These are phyloP conservation scores for Hypholoma fasciculare DNA, from an alignment of 768 basidiomycete genomes.

Conservation along the genomic window DNA sequence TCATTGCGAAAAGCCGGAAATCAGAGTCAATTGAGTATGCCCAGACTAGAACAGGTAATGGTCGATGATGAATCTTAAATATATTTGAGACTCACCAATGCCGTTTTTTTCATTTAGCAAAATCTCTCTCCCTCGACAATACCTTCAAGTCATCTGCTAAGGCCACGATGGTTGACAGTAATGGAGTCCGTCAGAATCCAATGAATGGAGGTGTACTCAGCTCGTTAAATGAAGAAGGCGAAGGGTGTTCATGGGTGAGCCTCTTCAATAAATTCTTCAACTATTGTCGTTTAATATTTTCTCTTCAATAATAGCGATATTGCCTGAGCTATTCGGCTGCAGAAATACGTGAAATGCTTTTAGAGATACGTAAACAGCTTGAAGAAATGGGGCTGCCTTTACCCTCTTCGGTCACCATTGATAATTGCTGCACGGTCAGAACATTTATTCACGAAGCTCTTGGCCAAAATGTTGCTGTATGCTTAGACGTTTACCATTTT, in stretches of 20 bases:
- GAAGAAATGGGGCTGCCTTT: not conserved
- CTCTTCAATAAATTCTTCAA: not conserved
- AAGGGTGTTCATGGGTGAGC: slow-evolving; percentile 6
- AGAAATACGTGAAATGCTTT: not conserved
- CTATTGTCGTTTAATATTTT: not conserved
- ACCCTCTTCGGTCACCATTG: not conserved
- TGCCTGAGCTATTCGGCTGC: slow-evolving; percentile 6
- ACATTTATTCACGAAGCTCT: not conserved
- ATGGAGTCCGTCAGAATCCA: not conserved
- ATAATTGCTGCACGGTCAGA: slow-evolving; percentile 8
- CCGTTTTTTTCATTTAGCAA: not conserved
- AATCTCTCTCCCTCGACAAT: slow-evolving; percentile 8
- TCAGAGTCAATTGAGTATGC: slow-evolving; percentile 1
- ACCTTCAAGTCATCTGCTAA: slow-evolving; percentile 9
- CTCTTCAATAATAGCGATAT: not conserved
- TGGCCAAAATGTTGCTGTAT: not conserved
- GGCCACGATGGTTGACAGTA: slow-evolving; percentile 5
- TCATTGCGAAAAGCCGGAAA: not conserved
- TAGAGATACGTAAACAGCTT: not conserved
- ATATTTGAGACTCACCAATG: not conserved
- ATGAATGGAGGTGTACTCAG: slow-evolving; percentile 10
- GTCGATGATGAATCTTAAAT: not conserved
- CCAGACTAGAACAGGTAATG: slow-evolving; percentile 8
- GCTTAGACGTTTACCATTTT: slow-evolving; percentile 9
- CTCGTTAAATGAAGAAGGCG: slow-evolving; percentile 8